Percentiles rank a stretch among this genome's conserved stretches.
Conservation (phyloP, 305 asterid genomes). For the Solanum hybrid region DNA sequence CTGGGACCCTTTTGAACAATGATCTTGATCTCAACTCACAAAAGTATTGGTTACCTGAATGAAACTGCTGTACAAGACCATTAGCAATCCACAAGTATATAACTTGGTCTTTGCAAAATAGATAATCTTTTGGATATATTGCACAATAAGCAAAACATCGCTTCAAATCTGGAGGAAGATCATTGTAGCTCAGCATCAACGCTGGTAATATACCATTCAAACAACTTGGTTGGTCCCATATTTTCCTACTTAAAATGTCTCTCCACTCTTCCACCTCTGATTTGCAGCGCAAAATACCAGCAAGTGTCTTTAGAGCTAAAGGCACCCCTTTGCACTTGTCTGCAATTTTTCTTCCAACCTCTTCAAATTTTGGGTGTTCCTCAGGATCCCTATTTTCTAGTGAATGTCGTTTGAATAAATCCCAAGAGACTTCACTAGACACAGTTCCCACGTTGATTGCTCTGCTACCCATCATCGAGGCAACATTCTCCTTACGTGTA, state of each 20-base stretch:
- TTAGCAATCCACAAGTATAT: constrained; percentile 14
- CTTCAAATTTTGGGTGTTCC: neutral
- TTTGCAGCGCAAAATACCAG: constrained; percentile 18
- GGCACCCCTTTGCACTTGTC: neutral
- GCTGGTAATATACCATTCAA: neutral
- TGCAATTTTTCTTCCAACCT: constrained; percentile 6
- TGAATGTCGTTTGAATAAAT: neutral
- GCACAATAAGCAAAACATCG: neutral
- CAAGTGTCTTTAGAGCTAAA: constrained; percentile 23
- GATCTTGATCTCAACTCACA: neutral
- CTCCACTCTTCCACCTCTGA: neutral
- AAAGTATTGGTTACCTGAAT: neutral
- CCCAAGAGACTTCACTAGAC: neutral
- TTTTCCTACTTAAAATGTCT: neutral
- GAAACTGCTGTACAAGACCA: neutral
- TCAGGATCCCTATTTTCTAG: neutral
- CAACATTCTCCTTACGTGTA: constrained; percentile 20
- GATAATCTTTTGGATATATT: neutral
- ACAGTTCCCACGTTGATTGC: neutral
- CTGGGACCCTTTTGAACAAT: neutral
- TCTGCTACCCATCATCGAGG: constrained; percentile 8
- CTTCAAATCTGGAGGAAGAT: neutral
- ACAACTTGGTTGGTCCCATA: neutral
- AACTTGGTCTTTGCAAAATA: neutral
- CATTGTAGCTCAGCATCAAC: neutral